Base-by-base conservation (phyloP, 257 asterid species). In the Ligustrum vulgare region DNA sequence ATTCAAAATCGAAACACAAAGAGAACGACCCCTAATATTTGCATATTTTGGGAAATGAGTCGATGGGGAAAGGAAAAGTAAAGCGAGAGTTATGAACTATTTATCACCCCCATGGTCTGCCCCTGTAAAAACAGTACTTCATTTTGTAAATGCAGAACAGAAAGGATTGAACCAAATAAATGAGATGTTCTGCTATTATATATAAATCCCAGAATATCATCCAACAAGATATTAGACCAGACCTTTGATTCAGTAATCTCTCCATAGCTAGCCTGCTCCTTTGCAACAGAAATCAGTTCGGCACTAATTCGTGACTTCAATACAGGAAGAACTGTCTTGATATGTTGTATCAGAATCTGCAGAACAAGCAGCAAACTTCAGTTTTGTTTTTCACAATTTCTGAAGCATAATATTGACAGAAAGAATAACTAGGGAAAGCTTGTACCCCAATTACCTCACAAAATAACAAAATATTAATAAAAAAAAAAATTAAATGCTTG, bases 261-360 rank as follows among this genome's bases (percentile, higher is more conserved):
- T 67, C 92, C 92, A 79, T 80, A 88, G 73, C 86, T 80, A 75
- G 87, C 86, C 28, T 84, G 88, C 82, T 88, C 92, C 71, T 88
- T 88, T 25, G 86, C 85, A 72, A 77, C 89, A 77, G 84, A 74
- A 72, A 80, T 84, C 75, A 88, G 78, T 71, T 70, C 78, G 73
- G 82, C 66, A 54, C 82, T 88, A 70, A 88, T 80, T 78, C 87
- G 87, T 34, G 85, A 82, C 80, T 88, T 88, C 74, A 88, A 74
- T 41, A 85, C 88, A 41, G 92, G 92, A 83, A 88, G 89, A 73
- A 88, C 75, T n/a, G 85, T 74, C 36, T 82, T 88, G 65, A 88
- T 88, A 71, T 88, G 92, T 62, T 82, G 90, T 58, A 84, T 86
- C 75, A 88, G 77, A 67, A 84, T 83, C 92, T 88, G 82, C 77